phyloP scores from a whole-genome alignment of 1,139 yeast genomes.

The Pichia sp. region DNA sequence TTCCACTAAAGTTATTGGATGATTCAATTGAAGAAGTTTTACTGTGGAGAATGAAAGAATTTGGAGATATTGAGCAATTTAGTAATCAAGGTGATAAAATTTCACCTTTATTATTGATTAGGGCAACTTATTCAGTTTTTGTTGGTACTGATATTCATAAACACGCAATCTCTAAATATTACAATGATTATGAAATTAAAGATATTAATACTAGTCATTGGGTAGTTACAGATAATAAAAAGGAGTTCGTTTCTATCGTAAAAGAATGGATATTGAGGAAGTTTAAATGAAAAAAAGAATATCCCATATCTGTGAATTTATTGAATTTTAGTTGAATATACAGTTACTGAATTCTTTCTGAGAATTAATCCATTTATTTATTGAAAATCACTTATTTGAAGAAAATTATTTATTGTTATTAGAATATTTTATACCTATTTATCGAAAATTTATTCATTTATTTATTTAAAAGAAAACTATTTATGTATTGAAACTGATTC shows the following conservation, averaged over 20 bases:
- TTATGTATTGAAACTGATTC: no score
- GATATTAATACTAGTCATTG: constrained; percentile 86
- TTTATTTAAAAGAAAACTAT: no score
- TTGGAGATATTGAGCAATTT: constrained; percentile 28
- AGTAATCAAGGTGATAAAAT: constrained; percentile 35
- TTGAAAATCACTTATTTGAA: no score
- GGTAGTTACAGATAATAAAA: constrained; percentile 73
- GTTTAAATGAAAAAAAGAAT: constrained; percentile 2
- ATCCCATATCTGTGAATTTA: no score
- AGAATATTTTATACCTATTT: no score
- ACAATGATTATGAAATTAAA: constrained; percentile 62
- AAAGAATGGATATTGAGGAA: constrained; percentile 32
- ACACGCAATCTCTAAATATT: constrained; percentile 62
- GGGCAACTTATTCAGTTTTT: constrained; percentile 36
- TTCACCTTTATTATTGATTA: constrained; percentile 68
- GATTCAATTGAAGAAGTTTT: constrained; percentile 43
- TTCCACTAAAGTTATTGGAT: constrained; percentile 64
- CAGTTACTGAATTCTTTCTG: no score
- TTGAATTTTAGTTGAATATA: no score
- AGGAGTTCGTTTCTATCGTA: constrained; percentile 52
- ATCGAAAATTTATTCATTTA: no score
- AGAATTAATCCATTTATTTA: no score
- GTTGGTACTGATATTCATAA: constrained; percentile 30
- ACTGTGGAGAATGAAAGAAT: constrained; percentile 59
- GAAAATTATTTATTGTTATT: no score